phyloP scores from a whole-genome alignment of 139 green algal genomes.

The Chlorella sorokiniana region DNA sequence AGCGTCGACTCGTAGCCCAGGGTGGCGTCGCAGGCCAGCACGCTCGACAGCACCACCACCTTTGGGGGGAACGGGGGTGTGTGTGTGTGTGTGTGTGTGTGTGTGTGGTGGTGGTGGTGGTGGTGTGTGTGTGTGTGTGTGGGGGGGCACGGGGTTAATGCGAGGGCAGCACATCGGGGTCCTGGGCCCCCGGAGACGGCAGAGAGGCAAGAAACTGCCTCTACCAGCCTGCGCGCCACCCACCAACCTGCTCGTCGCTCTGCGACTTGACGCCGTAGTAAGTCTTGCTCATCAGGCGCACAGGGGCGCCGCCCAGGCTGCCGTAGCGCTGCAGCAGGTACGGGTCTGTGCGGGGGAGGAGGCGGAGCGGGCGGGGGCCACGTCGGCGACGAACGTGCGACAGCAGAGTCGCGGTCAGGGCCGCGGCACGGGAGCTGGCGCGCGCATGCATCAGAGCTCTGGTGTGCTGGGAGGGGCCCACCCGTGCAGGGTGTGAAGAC shows the following conservation, averaged over 20 bases:
- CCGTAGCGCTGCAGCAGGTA: slow-evolving; percentile 46
- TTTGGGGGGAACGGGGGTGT: slow-evolving; percentile 23
- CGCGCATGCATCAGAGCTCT: no score
- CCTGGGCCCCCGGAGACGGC: no score
- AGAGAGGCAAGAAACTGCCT: no score
- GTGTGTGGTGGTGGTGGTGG: neutral
- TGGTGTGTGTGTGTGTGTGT: no score
- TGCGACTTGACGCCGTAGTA: slow-evolving; percentile 22
- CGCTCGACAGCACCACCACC: slow-evolving; percentile 77
- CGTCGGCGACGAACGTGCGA: no score
- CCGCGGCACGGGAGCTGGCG: no score
- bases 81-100: no score
- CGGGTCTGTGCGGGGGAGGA: slow-evolving; percentile 9
- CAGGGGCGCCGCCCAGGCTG: slow-evolving; percentile 25
- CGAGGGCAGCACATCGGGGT: neutral
- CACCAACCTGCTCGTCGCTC: slow-evolving; percentile 23
- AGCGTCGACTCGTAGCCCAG: slow-evolving; percentile 77
- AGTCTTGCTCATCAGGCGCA: slow-evolving; percentile 37
- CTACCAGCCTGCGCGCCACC: neutral
- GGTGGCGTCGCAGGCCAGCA: slow-evolving; percentile 83
- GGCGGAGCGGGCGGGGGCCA: no score
- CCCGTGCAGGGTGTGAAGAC: slow-evolving; percentile 35
- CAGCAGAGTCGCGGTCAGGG: no score
- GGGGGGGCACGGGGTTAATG: no score
- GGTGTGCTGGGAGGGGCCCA: no score